Conservation (phyloP, 495 filamentous ascomycete genomes). For the Aspergillus coremiiformis region DNA sequence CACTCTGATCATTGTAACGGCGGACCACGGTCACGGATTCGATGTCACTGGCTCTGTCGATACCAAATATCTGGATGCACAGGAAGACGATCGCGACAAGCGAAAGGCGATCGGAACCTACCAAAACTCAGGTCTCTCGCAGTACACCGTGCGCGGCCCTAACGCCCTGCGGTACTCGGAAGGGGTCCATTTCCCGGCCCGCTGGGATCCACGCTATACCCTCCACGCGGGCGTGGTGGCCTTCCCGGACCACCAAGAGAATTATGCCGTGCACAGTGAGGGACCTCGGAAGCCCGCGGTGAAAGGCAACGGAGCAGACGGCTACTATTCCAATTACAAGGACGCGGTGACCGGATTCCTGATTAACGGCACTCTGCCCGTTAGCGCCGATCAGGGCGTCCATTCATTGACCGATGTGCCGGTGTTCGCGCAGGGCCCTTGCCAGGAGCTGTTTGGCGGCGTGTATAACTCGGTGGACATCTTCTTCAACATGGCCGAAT, state of each 20-base stretch:
- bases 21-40: constrained; percentile 74
- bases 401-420: constrained; percentile 71
- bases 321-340: constrained; percentile 52
- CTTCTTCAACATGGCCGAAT: constrained; percentile 65
- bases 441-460: constrained; percentile 62
- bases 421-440: constrained; percentile 64
- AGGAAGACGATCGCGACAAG: constrained; percentile 54
- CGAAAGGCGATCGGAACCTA: constrained; percentile 62
- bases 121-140: constrained; percentile 56
- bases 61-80: constrained; percentile 51
- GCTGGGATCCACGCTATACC: constrained; percentile 71
- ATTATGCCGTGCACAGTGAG: constrained; percentile 52
- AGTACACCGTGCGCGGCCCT: constrained; percentile 49
- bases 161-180: constrained; percentile 48
- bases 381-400: constrained; percentile 50
- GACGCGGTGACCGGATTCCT: constrained; percentile 58
- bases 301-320: constrained; percentile 27
- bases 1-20: constrained; percentile 63
- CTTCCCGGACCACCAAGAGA: constrained; percentile 60
- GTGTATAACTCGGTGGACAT: constrained; percentile 62
- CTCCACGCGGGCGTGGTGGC: constrained; percentile 57
- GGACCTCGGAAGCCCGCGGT: constrained; percentile 52
- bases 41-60: constrained; percentile 52
- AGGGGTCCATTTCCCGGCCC: constrained; percentile 60
- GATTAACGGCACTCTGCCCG: constrained; percentile 61